These are phyloP conservation scores for Saprolegnia diclina DNA, from an alignment of 352 stramenopile genomes.

Conservation along the genomic window DNA sequence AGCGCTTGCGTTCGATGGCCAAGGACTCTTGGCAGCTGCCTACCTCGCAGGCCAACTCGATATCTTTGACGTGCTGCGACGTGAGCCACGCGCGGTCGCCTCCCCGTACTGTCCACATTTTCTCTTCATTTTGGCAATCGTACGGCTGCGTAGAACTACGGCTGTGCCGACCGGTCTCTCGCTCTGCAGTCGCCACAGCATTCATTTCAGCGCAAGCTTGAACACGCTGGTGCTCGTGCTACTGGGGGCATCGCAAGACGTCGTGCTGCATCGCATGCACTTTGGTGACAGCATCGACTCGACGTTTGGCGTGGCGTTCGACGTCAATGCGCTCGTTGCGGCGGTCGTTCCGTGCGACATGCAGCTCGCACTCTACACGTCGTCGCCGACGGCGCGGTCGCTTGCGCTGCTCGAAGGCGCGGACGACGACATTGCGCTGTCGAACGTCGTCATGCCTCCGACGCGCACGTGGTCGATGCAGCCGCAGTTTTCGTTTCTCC, in stretches of 20 bases:
- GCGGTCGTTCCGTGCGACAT: constrained; percentile 2
- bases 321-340: neutral
- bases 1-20: neutral
- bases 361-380: constrained; percentile 11
- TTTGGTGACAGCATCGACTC: neutral
- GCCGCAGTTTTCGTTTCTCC: constrained; percentile 46
- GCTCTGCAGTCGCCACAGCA: neutral
- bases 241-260: neutral
- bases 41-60: constrained; percentile 10
- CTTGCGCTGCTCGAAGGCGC: neutral
- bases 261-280: neutral
- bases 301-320: constrained; percentile 3
- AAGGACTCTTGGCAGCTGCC: neutral
- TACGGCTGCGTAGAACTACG: neutral
- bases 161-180: neutral
- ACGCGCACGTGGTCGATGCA: constrained; percentile 26
- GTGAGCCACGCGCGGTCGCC: neutral
- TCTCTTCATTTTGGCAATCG: neutral
- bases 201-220: neutral
- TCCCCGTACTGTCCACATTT: neutral
- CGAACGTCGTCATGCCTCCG: neutral
- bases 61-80: neutral
- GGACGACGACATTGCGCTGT: constrained; percentile 8
- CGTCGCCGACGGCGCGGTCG: neutral
- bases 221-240: constrained; percentile 20